Conservation (phyloP, 1,139 yeast genomes). For the Taphrina pruni region DNA sequence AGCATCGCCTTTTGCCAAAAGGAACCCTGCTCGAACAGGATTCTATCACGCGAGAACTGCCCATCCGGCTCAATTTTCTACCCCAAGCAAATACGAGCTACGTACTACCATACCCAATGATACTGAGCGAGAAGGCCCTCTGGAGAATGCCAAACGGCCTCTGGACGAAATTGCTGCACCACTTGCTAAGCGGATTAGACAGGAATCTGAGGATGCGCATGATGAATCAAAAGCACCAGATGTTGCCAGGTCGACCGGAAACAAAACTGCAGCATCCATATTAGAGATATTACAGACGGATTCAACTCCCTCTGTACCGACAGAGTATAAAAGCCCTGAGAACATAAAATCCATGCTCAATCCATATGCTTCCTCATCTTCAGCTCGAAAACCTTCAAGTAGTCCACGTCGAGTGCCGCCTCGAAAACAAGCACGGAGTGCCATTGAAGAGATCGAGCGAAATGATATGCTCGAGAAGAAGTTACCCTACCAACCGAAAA, state of each 20-base stretch:
- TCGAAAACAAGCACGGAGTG: slow-evolving; percentile 4
- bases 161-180: slow-evolving; percentile 39
- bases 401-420: slow-evolving; percentile 12
- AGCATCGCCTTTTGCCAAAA: slow-evolving; percentile 28
- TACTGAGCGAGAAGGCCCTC: neutral
- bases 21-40: slow-evolving; percentile 22
- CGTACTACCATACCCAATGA: neutral
- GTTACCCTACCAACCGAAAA: slow-evolving; percentile 21
- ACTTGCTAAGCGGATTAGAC: slow-evolving; percentile 28
- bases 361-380: slow-evolving; percentile 29
- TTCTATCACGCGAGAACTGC: slow-evolving; percentile 9
- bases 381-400: slow-evolving; percentile 19
- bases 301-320: neutral
- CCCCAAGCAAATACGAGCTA: slow-evolving; percentile 20
- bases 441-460: slow-evolving; percentile 27
- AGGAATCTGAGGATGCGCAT: neutral
- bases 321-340: slow-evolving; percentile 1
- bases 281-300: slow-evolving; percentile 31
- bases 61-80: slow-evolving; percentile 5
- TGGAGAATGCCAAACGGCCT: slow-evolving; percentile 21
- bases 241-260: slow-evolving; percentile 12
- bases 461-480: slow-evolving; percentile 20
- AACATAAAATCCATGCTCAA: slow-evolving; percentile 28
- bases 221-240: neutral
- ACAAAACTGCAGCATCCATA: slow-evolving; percentile 35